Percentiles rank a stretch among this genome's conserved stretches.
phyloP scores from a whole-genome alignment of 2,329 filamentous ascomycete species.

The Fusarium chuoi region DNA sequence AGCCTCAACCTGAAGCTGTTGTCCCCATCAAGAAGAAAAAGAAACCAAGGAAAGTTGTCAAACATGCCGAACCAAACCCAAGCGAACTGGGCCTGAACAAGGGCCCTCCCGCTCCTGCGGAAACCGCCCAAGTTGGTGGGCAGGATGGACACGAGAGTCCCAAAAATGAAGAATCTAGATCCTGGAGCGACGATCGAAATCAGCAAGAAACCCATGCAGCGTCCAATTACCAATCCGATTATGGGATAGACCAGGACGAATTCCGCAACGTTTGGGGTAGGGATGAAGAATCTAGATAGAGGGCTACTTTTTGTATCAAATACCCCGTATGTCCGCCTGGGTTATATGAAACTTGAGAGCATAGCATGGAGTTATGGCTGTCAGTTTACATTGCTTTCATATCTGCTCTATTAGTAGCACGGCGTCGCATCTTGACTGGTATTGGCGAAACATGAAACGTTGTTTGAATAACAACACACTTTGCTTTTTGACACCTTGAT shows the following conservation, averaged over 20 bases:
- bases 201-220: slow-evolving; percentile 21
- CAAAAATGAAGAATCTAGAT: slow-evolving; percentile 31
- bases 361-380: slow-evolving; percentile 47
- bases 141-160: slow-evolving; percentile 38
- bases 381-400: slow-evolving; percentile 34
- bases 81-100: slow-evolving; percentile 42
- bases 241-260: slow-evolving; percentile 51
- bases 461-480: background rate
- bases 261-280: slow-evolving; percentile 60
- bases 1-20: slow-evolving; percentile 43
- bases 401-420: slow-evolving; percentile 5
- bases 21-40: slow-evolving; percentile 54
- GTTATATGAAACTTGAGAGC: slow-evolving; percentile 14
- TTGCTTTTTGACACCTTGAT: background rate
- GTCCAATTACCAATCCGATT: slow-evolving; percentile 44
- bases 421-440: background rate
- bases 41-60: slow-evolving; percentile 49
- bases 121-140: slow-evolving; percentile 13
- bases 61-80: slow-evolving; percentile 49
- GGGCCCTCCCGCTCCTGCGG: slow-evolving; percentile 33
- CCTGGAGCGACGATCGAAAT: slow-evolving; percentile 9
- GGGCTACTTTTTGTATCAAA: slow-evolving; percentile 25
- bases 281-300: slow-evolving; percentile 39
- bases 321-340: slow-evolving; percentile 27
- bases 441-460: background rate